These are phyloP conservation scores for Zygosaccharomyces pseudobailii DNA, from an alignment of 1,139 yeast species.

Conservation along the genomic window DNA sequence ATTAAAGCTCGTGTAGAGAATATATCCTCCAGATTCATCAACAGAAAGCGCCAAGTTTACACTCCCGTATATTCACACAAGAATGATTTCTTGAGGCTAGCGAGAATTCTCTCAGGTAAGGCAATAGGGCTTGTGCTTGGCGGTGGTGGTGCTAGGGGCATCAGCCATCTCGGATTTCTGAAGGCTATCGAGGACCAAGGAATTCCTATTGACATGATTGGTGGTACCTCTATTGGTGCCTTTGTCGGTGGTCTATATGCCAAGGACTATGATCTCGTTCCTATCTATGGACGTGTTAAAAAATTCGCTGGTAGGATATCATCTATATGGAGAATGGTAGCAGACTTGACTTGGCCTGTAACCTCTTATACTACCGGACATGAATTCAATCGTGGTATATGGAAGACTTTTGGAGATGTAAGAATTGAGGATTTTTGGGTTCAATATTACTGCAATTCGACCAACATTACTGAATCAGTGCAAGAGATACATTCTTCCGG, in stretches of 20 bases:
- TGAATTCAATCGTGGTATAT: conserved; percentile 91
- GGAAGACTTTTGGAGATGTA: conserved; percentile 90
- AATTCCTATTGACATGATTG: conserved; percentile 87
- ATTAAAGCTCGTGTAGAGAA: conserved; percentile 34
- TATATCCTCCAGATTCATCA: conserved; percentile 30
- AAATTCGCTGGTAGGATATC: conserved; percentile 79
- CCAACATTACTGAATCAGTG: conserved; percentile 91
- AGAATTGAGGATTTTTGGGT: conserved; percentile 97
- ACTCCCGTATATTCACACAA: conserved; percentile 59
- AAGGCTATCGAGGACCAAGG: conserved; percentile 91
- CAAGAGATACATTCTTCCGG: conserved; percentile 94
- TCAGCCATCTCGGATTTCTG: conserved; percentile 88
- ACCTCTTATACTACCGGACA: conserved; percentile 96
- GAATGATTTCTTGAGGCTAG: conserved; percentile 83
- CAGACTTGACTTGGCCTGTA: conserved; percentile 88
- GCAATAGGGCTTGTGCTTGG: conserved; percentile 93
- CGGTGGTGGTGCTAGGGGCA: conserved; percentile 97
- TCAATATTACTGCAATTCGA: conserved; percentile 80
- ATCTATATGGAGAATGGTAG: conserved; percentile 76
- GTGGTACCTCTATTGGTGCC: conserved; percentile 95
- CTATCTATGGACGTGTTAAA: conserved; percentile 85
- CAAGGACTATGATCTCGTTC: conserved; percentile 82
- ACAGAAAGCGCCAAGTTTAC: conserved; percentile 33
- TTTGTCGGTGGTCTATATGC: conserved; percentile 96
- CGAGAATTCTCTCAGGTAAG: conserved; percentile 84